Evolutionary conservation across 352 stramenopile genomes (phyloP), one percentile per base, ranked within the genome.

Genomic region (Globisporangium cylindrosporum): DNA sequence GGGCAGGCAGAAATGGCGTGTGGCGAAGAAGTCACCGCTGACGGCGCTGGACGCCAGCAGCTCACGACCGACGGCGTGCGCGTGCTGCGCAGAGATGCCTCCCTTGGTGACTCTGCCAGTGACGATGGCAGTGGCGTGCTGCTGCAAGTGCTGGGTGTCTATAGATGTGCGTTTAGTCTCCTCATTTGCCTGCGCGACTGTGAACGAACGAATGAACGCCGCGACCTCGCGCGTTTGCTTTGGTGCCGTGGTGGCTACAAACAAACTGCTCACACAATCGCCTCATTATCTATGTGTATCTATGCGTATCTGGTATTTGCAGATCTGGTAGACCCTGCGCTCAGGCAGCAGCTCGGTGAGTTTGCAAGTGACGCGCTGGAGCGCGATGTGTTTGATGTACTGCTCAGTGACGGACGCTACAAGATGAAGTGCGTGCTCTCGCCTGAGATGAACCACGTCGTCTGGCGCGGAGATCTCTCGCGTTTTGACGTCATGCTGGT

Each of bases 91-190:
- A 66, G 49, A 4, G 72, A 73, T 4, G 9, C 69, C 15, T 6
- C 46, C 4, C 62, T 34, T 10, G 14, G 22, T 6, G 63, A 58
- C 14, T 59, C 69, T 14, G 57, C 64, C 15, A 15, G 10, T 18
- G 36, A 3, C 10, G 36, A 46, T 8, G 43, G 43, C 43, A 10
- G 6, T 22, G 43, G 43, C 18, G 29, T 89, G 24, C 48, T 68
- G 34, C 59, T 91, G 46, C 82, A 91, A 62, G 76, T 91, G 57
- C 71, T 91, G 15, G 72, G 73, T 49, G 53, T 91, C 14, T 80
- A 81, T 62, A 77, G 84, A 49, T 90, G 82, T 93, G 69, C 29
- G 80, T 29, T 29, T 15, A 3, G 56, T 22, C 2, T 59, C 4
- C 8, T 49, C 5, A 38, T 10, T 6, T 6, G 27, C 10, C 24